phyloP scores from a whole-genome alignment of 176 grass and related monocot species.

The Musa troglodytarum region DNA sequence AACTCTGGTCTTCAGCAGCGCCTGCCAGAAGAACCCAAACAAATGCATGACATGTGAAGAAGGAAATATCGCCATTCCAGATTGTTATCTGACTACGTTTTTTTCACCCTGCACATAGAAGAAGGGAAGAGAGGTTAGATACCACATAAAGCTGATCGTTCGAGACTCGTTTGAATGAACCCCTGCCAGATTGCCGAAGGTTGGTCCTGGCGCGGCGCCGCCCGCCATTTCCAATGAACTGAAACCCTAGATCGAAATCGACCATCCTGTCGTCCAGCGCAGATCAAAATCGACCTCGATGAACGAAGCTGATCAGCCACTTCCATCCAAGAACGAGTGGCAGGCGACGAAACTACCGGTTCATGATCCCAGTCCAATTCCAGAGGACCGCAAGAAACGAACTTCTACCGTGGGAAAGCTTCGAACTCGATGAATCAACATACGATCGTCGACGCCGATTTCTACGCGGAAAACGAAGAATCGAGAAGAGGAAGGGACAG shows the following conservation, averaged over 20 bases:
- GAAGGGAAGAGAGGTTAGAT: too few relatives aligned
- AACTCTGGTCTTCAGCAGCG: too few relatives aligned
- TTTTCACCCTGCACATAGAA: too few relatives aligned
- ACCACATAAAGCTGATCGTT: too few relatives aligned
- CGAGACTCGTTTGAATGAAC: too few relatives aligned
- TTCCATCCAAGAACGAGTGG: neutral
- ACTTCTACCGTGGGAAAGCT: neutral
- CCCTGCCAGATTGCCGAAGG: constrained; percentile 37
- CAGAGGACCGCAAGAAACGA: neutral
- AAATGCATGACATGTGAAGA: too few relatives aligned
- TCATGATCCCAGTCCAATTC: neutral
- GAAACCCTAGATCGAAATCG: neutral
- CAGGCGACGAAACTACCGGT: neutral
- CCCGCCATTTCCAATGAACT: constrained; percentile 67
- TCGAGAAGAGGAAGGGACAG: neutral
- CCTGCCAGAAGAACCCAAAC: too few relatives aligned
- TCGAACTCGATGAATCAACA: neutral
- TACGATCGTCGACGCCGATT: neutral
- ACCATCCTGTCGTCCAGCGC: neutral
- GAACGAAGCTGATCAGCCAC: neutral
- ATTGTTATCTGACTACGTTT: too few relatives aligned
- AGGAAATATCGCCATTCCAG: too few relatives aligned
- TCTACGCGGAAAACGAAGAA: neutral
- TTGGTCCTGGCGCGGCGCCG: constrained; percentile 11
- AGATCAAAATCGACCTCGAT: neutral